phyloP scores from a whole-genome alignment of 345 rosid genomes.

The Psidium friedrichsthalianum region DNA sequence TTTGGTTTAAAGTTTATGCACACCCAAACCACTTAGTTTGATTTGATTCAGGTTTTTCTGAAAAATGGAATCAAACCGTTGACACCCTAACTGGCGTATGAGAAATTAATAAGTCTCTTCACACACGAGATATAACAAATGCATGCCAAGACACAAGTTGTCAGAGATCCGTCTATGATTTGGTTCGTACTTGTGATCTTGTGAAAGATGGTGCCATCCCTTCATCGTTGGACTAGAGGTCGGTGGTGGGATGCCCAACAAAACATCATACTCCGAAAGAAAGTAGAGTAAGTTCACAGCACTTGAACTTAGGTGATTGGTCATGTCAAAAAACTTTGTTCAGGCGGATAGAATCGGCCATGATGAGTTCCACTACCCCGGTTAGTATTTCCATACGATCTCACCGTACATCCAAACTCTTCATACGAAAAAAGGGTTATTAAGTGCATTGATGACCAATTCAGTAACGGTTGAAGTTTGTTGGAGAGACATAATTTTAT shows the following conservation, averaged over 20 bases:
- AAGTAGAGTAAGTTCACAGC: neutral
- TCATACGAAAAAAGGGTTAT: neutral
- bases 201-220: neutral
- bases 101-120: neutral
- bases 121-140: neutral
- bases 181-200: neutral
- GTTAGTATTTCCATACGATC: neutral
- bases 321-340: neutral
- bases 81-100: too few species aligned
- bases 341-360: rapidly evolving
- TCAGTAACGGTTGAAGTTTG: neutral
- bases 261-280: neutral
- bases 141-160: neutral
- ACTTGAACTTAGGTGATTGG: neutral
- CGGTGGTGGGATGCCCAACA: neutral
- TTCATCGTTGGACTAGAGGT: neutral
- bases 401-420: neutral
- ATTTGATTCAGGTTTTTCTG: too few species aligned
- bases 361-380: neutral
- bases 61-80: too few species aligned
- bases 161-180: neutral
- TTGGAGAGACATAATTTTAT: neutral
- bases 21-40: too few species aligned
- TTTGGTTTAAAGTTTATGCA: too few species aligned
- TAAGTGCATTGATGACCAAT: neutral